Evolutionary conservation across 2,329 filamentous ascomycete genomes (phyloP), one percentile per base, ranked within the genome.

Genomic region (Alternaria gansuensis): DNA sequence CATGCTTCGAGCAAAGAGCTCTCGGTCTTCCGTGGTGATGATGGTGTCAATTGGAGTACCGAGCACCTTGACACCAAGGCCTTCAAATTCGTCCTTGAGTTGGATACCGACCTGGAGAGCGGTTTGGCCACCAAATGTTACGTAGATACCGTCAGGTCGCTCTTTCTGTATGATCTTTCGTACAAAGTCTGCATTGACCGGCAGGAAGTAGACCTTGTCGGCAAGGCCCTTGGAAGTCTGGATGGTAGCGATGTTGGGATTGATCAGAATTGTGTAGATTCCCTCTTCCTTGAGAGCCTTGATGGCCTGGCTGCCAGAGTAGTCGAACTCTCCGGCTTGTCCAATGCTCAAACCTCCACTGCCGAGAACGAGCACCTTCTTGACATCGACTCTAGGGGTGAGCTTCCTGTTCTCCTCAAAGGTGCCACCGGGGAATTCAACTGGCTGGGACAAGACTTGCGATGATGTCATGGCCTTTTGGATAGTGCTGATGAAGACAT

Each of bases 151-250:
- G 81, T 99, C 95, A 0, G 95, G 95, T 29, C 90, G 88, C 82
- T 99, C 95, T 73, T 96, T 90, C 76, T 92, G 85, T 75, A 99
- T 98, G 76, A 99, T 93, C 81, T 98, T 98, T 76, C 94, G 91
- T 41, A 99, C 95, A 68, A 97, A 98, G 53, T 98, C 94, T 58
- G 94, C 91, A 62, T 93, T 98, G 76, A 99, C 95, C 0, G 95
- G 95, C 41, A 98, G 84, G 84, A 98, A 99, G 82, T 98, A 99
- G 51, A 99, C 95, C 83, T 98, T 98, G 80, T 99, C 95, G 13
- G 95, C 95, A 52, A 99, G 83, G 65, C 95, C 95, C 82, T 97
- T 97, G 52, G 95, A 98, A 4, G 95, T 99, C 79, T 99, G 95
- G 63, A 98, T 98, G 0, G 95, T 99, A 67, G 95, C 95, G 76